Base-by-base conservation (phyloP, 768 basidiomycete genomes). In the Russula foetens region DNA sequence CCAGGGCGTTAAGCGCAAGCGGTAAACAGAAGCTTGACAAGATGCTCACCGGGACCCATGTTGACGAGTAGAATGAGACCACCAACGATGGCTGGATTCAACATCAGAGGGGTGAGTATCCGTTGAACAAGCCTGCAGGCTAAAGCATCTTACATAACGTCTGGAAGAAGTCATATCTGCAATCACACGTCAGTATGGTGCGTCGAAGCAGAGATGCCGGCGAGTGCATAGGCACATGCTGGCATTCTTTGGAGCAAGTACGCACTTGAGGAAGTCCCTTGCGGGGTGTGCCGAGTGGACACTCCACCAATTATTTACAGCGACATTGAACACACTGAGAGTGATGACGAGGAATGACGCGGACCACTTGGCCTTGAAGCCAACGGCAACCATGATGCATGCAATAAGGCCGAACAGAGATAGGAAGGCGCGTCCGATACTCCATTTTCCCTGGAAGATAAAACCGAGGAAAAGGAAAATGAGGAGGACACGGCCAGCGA, bases 401-500 rank as follows among this genome's bases (percentile, higher is more conserved):
- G 95, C 94, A 15, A 81, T 88, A 46, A 99, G 81, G 57, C 97
- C 97, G 60, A 98, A 74, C 61, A 98, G 78, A 23, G 92, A 93
- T 54, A 98, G 88, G 60, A 98, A 76, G 4, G 94, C 81, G 62
- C 96, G 89, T 19, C 81, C 81, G 67, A 98, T 78, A 67, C 81
- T 88, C 93, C 96, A 98, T 71, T 83, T 76, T 35, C 96, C 96
- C 71, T 97, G 92, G 66, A 98, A 74, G 64, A 98, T 88, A 79
- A 98, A 98, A 0, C 97, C 97, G 65, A 99, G 79, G 86, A 99
- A 99, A 49, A 99, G 84, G 88, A 99, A 98, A 71, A 99, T 97
- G 69, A 98, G 85, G 60, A 99, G 84, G 61, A 98, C 86, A 63
- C 97, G 94, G 55, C 97, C 97, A 1, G 95, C 90, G 53, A 99